These are phyloP conservation scores for Mimosa bimucronata DNA, from an alignment of 306 rosid species.

Conservation along the genomic window DNA sequence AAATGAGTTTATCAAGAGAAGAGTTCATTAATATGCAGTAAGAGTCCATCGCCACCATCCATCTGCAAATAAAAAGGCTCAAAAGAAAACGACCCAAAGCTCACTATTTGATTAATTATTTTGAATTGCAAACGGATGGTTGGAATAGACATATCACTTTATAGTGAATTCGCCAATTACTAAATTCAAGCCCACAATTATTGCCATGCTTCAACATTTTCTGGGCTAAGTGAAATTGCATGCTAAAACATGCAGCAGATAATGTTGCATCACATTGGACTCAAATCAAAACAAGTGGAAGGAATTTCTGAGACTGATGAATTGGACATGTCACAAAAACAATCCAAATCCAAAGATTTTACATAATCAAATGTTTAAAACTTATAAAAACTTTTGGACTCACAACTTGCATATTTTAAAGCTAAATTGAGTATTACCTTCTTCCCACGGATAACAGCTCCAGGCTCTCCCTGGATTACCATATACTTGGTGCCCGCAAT, in stretches of 20 bases:
- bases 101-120: neutral
- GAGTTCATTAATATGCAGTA: neutral
- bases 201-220: neutral
- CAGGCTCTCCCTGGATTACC: conserved; percentile 96
- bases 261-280: neutral
- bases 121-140: neutral
- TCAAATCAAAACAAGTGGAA: neutral
- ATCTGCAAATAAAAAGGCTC: neutral
- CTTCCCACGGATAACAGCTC: conserved; percentile 95
- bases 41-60: neutral
- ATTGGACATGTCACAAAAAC: neutral
- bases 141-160: neutral
- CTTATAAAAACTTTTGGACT: neutral
- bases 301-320: neutral
- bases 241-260: neutral
- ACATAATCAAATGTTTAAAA: neutral
- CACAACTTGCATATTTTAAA: neutral
- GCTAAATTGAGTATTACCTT: conserved; percentile 52
- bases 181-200: neutral
- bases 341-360: neutral
- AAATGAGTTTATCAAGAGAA: neutral
- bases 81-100: neutral
- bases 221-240: neutral
- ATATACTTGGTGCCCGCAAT: conserved; percentile 78
- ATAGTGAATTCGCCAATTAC: neutral